phyloP scores from a whole-genome alignment of 495 filamentous ascomycete genomes.

The Penicillium arizonense region DNA sequence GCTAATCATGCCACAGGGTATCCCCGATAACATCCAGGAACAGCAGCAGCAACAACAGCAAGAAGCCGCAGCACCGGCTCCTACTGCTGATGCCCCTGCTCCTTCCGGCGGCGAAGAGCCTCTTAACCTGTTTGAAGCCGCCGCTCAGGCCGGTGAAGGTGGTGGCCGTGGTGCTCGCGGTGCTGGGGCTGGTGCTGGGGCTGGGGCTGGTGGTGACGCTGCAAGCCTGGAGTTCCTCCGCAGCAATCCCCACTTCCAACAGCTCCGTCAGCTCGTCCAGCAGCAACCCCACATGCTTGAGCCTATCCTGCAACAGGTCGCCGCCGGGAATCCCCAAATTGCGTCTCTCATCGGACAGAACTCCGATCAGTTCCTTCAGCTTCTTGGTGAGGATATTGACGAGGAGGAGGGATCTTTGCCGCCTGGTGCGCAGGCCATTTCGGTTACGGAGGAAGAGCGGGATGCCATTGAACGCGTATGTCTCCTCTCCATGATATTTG shows the following conservation, averaged over 20 bases:
- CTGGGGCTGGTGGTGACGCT: constrained; percentile 54
- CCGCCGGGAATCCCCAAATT: constrained; percentile 92
- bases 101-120: constrained; percentile 58
- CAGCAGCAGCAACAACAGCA: constrained; percentile 41
- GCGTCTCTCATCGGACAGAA: constrained; percentile 86
- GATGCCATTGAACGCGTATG: constrained; percentile 94
- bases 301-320: constrained; percentile 93
- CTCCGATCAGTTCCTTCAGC: constrained; percentile 86
- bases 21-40: constrained; percentile 79
- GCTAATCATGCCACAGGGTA: constrained; percentile 60
- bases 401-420: constrained; percentile 69
- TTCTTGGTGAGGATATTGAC: constrained; percentile 78
- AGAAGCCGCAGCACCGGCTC: constrained; percentile 25
- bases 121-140: constrained; percentile 93
- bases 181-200: constrained; percentile 50
- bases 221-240: constrained; percentile 93
- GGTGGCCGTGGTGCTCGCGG: constrained; percentile 50
- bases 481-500: neutral
- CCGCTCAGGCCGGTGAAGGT: constrained; percentile 68
- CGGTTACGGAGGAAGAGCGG: constrained; percentile 91
- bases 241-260: constrained; percentile 95
- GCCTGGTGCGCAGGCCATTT: constrained; percentile 84
- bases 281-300: constrained; percentile 98
- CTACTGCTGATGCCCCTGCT: constrained; percentile 36
- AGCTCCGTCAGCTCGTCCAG: constrained; percentile 93